A percentile compares a stretch with the other conserved stretches of the same genome.
Conservation (phyloP, 192 early-diverging fungal species). For the Linnemannia schmuckeri region DNA sequence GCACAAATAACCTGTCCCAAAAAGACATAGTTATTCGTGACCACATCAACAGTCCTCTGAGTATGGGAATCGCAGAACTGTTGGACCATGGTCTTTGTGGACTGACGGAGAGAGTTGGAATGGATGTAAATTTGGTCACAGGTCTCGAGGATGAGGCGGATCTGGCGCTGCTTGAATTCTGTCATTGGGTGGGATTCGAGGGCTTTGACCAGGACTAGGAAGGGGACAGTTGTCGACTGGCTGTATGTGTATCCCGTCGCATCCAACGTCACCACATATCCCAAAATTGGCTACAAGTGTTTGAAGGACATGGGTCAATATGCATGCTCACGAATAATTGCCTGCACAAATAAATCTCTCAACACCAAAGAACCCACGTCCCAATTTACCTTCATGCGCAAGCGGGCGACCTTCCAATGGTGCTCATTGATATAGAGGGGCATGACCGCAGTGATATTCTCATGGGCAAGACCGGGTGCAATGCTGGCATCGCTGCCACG, state of each 20-base stretch:
- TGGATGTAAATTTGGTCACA: slow-evolving; percentile 59
- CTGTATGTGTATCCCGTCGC: slow-evolving; percentile 60
- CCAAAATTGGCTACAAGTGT: slow-evolving; percentile 51
- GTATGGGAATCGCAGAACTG: slow-evolving; percentile 37
- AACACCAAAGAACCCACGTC: background rate
- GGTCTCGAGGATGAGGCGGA: slow-evolving; percentile 56
- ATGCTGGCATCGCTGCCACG: slow-evolving; percentile 40
- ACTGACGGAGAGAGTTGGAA: slow-evolving; percentile 46
- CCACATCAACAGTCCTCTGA: slow-evolving; percentile 56
- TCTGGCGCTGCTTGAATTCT: slow-evolving; percentile 54
- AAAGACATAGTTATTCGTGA: slow-evolving; percentile 57
- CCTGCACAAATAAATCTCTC: background rate
- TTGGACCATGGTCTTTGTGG: slow-evolving; percentile 48
- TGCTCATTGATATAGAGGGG: slow-evolving; percentile 59
- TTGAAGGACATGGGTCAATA: background rate
- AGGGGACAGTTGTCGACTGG: slow-evolving; percentile 58
- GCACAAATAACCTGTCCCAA: slow-evolving; percentile 60
- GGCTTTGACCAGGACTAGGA: slow-evolving; percentile 53
- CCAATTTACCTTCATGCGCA: slow-evolving; percentile 55
- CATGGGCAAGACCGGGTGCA: slow-evolving; percentile 53
- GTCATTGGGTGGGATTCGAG: slow-evolving; percentile 50
- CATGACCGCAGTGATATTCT: slow-evolving; percentile 59
- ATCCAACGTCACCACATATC: slow-evolving; percentile 59
- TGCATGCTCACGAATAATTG: background rate
- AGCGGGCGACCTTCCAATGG: slow-evolving; percentile 58